Percentiles rank a stretch among this genome's conserved stretches.
Evolutionary conservation across 78 protist species (phyloP).

Genomic region (Anaeramoeba flamelloides): DNA sequence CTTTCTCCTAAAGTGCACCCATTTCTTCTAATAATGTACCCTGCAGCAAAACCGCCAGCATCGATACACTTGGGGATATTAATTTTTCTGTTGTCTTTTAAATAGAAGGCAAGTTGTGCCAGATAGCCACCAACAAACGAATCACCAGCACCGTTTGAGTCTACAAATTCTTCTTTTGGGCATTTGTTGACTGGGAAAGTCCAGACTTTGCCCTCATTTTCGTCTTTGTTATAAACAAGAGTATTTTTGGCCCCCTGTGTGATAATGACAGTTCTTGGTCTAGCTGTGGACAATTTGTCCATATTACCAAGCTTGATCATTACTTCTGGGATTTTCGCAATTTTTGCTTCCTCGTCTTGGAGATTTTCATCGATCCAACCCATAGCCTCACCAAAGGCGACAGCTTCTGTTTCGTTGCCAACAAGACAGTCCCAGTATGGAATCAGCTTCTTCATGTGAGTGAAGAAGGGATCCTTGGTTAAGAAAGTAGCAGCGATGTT

Average conservation of each 20-base stretch:
- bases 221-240: slow-evolving; percentile 46
- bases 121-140: slow-evolving; percentile 91
- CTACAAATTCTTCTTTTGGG: slow-evolving; percentile 53
- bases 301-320: slow-evolving; percentile 26
- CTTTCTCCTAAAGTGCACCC: slow-evolving; percentile 62
- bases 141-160: slow-evolving; percentile 96
- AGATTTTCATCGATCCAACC: no score
- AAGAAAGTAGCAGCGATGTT: slow-evolving; percentile 85
- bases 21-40: slow-evolving; percentile 44
- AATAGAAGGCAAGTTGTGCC: slow-evolving; percentile 22
- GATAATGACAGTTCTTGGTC: slow-evolving; percentile 67
- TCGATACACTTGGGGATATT: slow-evolving; percentile 35
- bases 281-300: slow-evolving; percentile 35
- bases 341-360: no score
- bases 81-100: slow-evolving; percentile 28
- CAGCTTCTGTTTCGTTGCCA: slow-evolving; percentile 84
- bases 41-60: slow-evolving; percentile 70
- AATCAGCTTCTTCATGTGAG: slow-evolving; percentile 29
- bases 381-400: slow-evolving; percentile 24
- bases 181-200: slow-evolving; percentile 29
- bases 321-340: no score
- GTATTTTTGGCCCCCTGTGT: slow-evolving; percentile 76
- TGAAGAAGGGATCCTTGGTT: slow-evolving; percentile 62
- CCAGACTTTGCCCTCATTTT: slow-evolving; percentile 10
- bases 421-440: slow-evolving; percentile 72